Base-by-base conservation (phyloP, 2,329 filamentous ascomycete genomes). In the Aspergillus sp. region DNA sequence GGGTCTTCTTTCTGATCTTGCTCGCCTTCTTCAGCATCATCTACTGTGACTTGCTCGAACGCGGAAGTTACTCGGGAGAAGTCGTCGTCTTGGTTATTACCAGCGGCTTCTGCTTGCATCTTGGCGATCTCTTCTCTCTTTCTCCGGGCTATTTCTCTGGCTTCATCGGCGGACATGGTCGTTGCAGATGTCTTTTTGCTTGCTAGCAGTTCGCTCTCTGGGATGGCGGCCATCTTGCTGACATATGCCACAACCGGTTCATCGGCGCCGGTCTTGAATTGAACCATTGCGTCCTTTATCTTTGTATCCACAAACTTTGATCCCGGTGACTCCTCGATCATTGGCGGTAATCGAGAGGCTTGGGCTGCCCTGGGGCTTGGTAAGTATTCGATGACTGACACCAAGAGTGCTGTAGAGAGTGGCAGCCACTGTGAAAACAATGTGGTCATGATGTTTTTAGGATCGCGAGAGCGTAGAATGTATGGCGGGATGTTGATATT, bases 201-300 rank as follows among this genome's bases (percentile, higher is more conserved):
- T 52, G 93, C 86, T 0, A 91, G 90, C 5, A 99, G 80, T 67
- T 99, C 93, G 73, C 91, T 97, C 69, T 96, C 91, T 0, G 92
- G 93, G 12, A 99, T 83, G 0, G 95, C 95, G 1, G 98, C 90
- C 92, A 99, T 97, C 73, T 99, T 99, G 77, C 93, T 98, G 60
- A 99, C 90, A 64, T 96, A 99, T 8, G 91, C 93, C 2, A 99
- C 91, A 0, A 96, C 87, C 0, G 93, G 93, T 57, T 90, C 89
- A 0, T 87, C 82, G 40, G 84, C 81, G 0, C 81, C 82, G 3
- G 85, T 85, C 68, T 90, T 90, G 70, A 96, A 97, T 0, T 87
- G 82, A 2, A 90, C 77, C 87, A 98, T 93, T 5, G 93, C 91
- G n/a, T 89, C 81, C 65, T 86, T 88, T 54, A 98, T 78, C 6